Base-by-base conservation (phyloP, 2,329 filamentous ascomycete species). In the Teratosphaeria destructans region DNA sequence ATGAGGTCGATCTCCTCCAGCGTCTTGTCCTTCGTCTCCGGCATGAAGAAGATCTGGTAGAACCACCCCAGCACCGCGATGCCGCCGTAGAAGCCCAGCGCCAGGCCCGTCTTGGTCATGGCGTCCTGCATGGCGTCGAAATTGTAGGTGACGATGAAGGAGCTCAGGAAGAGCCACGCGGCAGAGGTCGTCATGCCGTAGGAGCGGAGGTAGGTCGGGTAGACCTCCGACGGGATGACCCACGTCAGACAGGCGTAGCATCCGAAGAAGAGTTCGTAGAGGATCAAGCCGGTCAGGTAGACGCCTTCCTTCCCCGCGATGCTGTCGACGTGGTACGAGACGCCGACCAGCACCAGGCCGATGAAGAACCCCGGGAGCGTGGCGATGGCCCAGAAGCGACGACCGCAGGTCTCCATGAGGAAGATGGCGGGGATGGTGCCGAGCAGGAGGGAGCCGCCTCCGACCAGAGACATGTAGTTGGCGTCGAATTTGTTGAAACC, bases 1-100 rank as follows among this genome's bases (percentile, higher is more conserved):
- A 89, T 76, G 43, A 83, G 74, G 61, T 89, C 86, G 61, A 89
- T 88, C 72, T 89, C 86, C 73, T 89, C 87, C 0, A 89, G 79
- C 1, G 82, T 82, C 71, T 77, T 76, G 70, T 85, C 82, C 77
- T 88, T 88, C 2, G 86, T 89, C 76, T 68, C 65, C 10, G 62
- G 86, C 87, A 89, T 89, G 74, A 89, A 89, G 56, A 89, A 70
- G 54, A 89, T 77, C 74, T 89, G 86, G 72, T 89, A 89, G 65
- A 88, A 76, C 81, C 85, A 87, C 12, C 85, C 87, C 0, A 89
- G 10, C 0, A 87, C 79, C 0, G 86, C 86, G 58, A 89, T 89
- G 16, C 87, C 87, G 4, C 87, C 86, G 70, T 88, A 90, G 73
- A 90, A 89, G 2, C 87, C 87, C 0, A 89, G 78, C 0, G 82